A percentile compares a stretch with the other conserved stretches of the same genome.
Evolutionary conservation across 2,329 filamentous ascomycete genomes (phyloP).

Genomic region (Fusarium protoensiforme): DNA sequence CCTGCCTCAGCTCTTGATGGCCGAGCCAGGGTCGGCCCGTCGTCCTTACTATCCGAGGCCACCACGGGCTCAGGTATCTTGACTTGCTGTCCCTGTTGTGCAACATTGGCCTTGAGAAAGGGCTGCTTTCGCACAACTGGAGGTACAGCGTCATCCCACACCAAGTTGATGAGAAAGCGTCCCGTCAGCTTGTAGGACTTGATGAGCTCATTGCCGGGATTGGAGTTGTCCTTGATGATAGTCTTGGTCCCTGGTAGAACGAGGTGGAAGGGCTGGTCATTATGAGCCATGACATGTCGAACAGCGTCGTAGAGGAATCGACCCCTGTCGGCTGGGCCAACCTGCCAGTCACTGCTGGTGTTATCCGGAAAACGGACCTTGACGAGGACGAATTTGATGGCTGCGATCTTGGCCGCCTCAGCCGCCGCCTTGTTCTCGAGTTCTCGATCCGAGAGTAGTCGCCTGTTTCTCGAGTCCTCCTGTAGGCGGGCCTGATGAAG

Average conservation of each 20-base stretch:
- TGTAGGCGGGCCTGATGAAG: constrained; percentile 77
- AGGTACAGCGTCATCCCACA: constrained; percentile 76
- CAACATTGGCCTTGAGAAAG: constrained; percentile 69
- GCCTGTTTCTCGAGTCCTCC: constrained; percentile 73
- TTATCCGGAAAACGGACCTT: constrained; percentile 92
- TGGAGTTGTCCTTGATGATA: constrained; percentile 59
- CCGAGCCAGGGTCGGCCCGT: constrained; percentile 23
- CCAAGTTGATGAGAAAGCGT: constrained; percentile 78
- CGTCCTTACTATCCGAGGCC: constrained; percentile 53
- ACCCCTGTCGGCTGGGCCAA: constrained; percentile 75
- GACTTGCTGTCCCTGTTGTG: constrained; percentile 73
- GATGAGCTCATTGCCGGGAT: constrained; percentile 70
- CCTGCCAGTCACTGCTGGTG: constrained; percentile 78
- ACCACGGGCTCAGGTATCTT: constrained; percentile 69
- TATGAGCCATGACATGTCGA: constrained; percentile 73
- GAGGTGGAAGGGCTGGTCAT: constrained; percentile 76
- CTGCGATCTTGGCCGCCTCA: constrained; percentile 72
- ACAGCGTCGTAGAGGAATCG: constrained; percentile 80
- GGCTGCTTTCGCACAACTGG: constrained; percentile 63
- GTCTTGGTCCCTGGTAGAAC: constrained; percentile 69
- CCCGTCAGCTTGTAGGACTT: constrained; percentile 76
- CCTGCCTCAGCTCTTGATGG: constrained; percentile 49
- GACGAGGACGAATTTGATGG: constrained; percentile 75
- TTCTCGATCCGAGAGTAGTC: constrained; percentile 85
- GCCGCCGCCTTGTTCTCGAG: constrained; percentile 75